Conservation (phyloP, 352 stramenopile species). For the Phytopythium aichiense region DNA sequence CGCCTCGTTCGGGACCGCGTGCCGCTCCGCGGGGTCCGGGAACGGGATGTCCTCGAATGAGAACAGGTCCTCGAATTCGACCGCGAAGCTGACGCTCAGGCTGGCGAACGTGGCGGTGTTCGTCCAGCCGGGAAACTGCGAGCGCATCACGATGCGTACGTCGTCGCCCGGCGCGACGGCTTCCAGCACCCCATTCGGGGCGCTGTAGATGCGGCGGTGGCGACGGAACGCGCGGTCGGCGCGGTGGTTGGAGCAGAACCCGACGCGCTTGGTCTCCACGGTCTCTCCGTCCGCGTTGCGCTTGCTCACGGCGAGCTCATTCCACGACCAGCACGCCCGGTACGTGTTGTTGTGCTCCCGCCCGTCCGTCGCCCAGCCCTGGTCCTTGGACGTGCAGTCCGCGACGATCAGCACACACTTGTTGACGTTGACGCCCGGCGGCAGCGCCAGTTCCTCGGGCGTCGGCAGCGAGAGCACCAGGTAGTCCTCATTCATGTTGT, state of each 20-base stretch:
- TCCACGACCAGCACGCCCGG: constrained; percentile 52
- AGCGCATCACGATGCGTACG: constrained; percentile 53
- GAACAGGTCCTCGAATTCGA: constrained; percentile 50
- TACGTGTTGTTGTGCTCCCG: constrained; percentile 56
- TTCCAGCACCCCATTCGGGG: constrained; percentile 25
- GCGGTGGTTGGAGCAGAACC: constrained; percentile 51
- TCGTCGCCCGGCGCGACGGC: constrained; percentile 36
- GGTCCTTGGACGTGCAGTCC: constrained; percentile 63
- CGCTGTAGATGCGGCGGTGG: constrained; percentile 48
- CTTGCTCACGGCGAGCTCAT: constrained; percentile 46
- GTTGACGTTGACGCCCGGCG: constrained; percentile 31
- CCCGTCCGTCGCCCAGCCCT: constrained; percentile 59
- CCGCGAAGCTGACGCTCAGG: constrained; percentile 38
- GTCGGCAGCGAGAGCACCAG: constrained; percentile 34
- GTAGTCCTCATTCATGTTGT: constrained; percentile 61
- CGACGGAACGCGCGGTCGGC: constrained; percentile 38
- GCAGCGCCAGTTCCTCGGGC: constrained; percentile 28
- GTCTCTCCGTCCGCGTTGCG: constrained; percentile 8
- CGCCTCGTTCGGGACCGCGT: constrained; percentile 4
- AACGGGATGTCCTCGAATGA: constrained; percentile 32
- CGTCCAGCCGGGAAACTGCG: constrained; percentile 54
- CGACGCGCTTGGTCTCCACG: constrained; percentile 20
- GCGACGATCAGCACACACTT: constrained; percentile 40
- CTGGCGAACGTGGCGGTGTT: constrained; percentile 57
- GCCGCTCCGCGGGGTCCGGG: constrained; percentile 18